phyloP scores from a whole-genome alignment of 139 green algal genomes.

The Chlorella sp. region DNA sequence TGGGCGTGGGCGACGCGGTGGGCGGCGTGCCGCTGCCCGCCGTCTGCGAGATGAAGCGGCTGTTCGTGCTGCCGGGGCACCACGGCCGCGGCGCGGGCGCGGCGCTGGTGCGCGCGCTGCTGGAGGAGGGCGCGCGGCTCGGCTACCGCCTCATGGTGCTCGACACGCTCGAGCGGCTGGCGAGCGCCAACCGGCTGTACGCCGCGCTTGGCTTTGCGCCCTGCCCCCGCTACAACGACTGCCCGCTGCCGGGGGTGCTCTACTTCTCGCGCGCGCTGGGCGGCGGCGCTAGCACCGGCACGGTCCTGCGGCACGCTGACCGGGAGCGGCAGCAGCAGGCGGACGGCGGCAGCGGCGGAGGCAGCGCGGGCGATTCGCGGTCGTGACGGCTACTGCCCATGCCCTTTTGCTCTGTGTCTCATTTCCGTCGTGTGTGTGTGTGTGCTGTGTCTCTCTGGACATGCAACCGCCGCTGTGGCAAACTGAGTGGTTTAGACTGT shows the following conservation, averaged over 20 bases:
- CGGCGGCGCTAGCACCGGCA: too few species aligned
- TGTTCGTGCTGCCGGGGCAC: conserved; percentile 38
- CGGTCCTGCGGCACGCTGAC: too few species aligned
- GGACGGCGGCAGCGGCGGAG: too few species aligned
- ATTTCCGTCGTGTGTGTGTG: too few species aligned
- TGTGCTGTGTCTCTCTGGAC: too few species aligned
- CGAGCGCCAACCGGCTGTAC: conserved; percentile 37
- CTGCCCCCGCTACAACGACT: conserved; percentile 39
- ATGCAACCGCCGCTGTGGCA: too few species aligned
- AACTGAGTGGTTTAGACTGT: too few species aligned
- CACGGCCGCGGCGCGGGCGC: conserved; percentile 25
- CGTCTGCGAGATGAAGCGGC: conserved; percentile 44
- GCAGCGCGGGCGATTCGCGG: too few species aligned
- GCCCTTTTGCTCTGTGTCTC: too few species aligned
- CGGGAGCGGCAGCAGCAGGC: too few species aligned
- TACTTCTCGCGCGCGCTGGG: conserved; percentile 36
- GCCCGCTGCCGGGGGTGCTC: conserved; percentile 32
- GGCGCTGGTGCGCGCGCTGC: conserved; percentile 6
- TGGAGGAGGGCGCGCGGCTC: background rate
- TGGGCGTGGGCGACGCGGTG: background rate
- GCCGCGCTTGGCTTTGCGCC: conserved; percentile 23
- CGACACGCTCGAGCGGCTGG: conserved; percentile 36
- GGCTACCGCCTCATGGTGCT: conserved; percentile 40
- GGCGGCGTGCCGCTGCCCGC: conserved; percentile 2
- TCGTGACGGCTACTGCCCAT: too few species aligned